These are phyloP conservation scores for Orbilia javanica DNA, from an alignment of 2,329 filamentous ascomycete genomes.

Conservation along the genomic window DNA sequence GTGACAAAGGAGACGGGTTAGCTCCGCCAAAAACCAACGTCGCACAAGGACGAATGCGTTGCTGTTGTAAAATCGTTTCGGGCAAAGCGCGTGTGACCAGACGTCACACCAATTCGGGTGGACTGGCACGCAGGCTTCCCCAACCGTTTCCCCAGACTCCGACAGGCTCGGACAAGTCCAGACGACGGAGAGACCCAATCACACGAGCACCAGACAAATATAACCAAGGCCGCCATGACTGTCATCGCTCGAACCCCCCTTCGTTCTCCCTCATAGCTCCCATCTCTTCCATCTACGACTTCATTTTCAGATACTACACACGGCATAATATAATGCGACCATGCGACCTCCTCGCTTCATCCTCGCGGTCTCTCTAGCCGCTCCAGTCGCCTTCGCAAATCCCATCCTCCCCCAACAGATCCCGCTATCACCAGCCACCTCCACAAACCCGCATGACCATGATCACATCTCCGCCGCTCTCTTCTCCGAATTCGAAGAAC, in stretches of 20 bases:
- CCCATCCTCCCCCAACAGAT: constrained; percentile 34
- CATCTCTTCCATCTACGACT: background rate
- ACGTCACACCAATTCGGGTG: background rate
- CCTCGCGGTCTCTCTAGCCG: background rate
- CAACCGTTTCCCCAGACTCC: constrained; percentile 18
- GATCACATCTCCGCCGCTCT: constrained; percentile 29
- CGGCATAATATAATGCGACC: background rate
- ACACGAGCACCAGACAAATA: constrained; percentile 1
- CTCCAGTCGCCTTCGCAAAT: constrained; percentile 32
- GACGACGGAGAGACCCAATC: constrained; percentile 4
- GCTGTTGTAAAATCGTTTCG: constrained; percentile 1
- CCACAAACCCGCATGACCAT: constrained; percentile 58
- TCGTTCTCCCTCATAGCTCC: constrained; percentile 9
- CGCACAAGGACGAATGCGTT: background rate
- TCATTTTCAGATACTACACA: background rate
- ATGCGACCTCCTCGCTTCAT: constrained; percentile 5
- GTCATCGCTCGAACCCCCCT: constrained; percentile 1
- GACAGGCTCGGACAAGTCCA: background rate
- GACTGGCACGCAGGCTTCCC: background rate
- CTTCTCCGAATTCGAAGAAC: constrained; percentile 79
- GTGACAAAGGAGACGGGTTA: too few species aligned
- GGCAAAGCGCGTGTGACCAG: constrained; percentile 12
- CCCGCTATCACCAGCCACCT: constrained; percentile 4
- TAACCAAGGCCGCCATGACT: background rate
- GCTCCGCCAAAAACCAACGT: too few species aligned